Evolutionary conservation across 495 filamentous ascomycete genomes (phyloP).

Genomic region (Tuber melanosporum): DNA sequence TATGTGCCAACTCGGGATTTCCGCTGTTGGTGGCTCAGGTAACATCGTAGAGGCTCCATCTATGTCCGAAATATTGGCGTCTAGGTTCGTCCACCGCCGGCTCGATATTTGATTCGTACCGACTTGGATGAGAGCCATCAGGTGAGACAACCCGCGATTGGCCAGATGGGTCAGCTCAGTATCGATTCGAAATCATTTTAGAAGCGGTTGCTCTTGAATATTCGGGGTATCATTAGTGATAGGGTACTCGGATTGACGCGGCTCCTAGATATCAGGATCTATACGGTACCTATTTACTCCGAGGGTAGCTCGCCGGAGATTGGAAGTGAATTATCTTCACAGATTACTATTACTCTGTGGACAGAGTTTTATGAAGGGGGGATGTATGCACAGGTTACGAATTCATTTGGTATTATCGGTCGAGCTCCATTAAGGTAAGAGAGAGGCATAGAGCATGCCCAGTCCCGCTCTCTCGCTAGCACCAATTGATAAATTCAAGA

Average conservation of each 20-base stretch:
- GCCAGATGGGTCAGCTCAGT: conserved; percentile 35
- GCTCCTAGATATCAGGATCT: conserved; percentile 19
- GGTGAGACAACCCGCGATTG: conserved; percentile 34
- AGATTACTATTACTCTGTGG: conserved; percentile 28
- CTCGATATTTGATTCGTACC: neutral
- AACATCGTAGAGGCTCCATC: conserved; percentile 18
- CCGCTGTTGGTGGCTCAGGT: conserved; percentile 7
- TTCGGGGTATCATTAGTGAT: conserved; percentile 31
- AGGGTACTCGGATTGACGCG: conserved; percentile 23
- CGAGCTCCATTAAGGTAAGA: neutral
- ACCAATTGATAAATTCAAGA: conserved; percentile 10
- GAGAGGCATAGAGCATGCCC: neutral
- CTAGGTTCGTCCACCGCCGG: conserved; percentile 15
- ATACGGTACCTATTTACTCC: neutral
- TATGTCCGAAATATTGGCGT: conserved; percentile 23
- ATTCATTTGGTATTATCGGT: conserved; percentile 10
- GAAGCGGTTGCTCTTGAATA: conserved; percentile 37
- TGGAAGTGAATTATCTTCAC: neutral
- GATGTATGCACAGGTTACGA: conserved; percentile 4
- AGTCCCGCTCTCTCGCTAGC: neutral
- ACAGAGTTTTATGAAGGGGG: conserved; percentile 8
- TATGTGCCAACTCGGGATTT: conserved; percentile 17
- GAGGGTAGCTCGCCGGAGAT: too few species aligned
- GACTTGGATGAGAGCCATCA: conserved; percentile 13
- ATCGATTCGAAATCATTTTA: conserved; percentile 37